Percentiles rank a stretch among this genome's conserved stretches.
phyloP scores from a whole-genome alignment of 2,329 filamentous ascomycete genomes.

The Aspergillus thermomutatus region DNA sequence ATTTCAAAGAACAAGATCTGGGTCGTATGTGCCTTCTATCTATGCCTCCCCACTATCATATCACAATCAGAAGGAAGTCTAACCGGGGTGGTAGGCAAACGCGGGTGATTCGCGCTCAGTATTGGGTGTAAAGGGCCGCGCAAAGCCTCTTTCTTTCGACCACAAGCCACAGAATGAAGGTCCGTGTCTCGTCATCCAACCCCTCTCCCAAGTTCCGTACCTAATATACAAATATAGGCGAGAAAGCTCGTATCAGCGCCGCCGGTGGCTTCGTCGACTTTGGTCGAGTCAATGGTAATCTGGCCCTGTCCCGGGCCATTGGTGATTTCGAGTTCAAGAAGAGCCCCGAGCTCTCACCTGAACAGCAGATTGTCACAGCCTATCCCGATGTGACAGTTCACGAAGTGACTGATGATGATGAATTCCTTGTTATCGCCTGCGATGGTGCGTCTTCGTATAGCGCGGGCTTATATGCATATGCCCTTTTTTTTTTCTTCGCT shows the following conservation, averaged over 20 bases:
- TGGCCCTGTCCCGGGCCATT: conserved; percentile 93
- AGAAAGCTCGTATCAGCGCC: conserved; percentile 93
- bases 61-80: conserved; percentile 20
- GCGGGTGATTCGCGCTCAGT: conserved; percentile 95
- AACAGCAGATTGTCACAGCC: conserved; percentile 97
- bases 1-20: conserved; percentile 91
- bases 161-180: conserved; percentile 99
- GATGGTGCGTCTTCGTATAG: conserved; percentile 62
- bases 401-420: conserved; percentile 86
- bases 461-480: background rate
- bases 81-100: conserved; percentile 66
- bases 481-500: background rate
- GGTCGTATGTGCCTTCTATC: conserved; percentile 64
- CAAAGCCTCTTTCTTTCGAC: conserved; percentile 97
- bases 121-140: conserved; percentile 91
- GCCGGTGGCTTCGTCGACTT: conserved; percentile 98
- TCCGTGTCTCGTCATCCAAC: conserved; percentile 36
- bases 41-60: background rate
- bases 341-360: conserved; percentile 92
- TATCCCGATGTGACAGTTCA: conserved; percentile 93
- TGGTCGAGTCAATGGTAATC: conserved; percentile 95
- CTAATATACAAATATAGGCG: conserved; percentile 55
- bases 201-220: background rate
- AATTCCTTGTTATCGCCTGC: conserved; percentile 90
- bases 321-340: conserved; percentile 99